A percentile compares a stretch with the other conserved stretches of the same genome.
Conservation (phyloP, 2,329 filamentous ascomycete species). For the Xylariaceae sp. region DNA sequence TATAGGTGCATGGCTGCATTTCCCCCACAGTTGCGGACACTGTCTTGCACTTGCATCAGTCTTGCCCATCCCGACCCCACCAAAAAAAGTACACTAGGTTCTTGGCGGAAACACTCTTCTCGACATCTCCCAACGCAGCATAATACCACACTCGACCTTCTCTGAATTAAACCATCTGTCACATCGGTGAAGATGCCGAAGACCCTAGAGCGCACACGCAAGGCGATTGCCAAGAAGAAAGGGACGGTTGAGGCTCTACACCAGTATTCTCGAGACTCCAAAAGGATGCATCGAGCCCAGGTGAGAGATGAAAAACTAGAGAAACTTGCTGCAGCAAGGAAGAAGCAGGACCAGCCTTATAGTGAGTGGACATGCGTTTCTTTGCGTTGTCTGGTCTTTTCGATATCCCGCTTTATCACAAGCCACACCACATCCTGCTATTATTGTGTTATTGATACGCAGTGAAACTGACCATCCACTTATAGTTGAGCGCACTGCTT, state of each 20-base stretch:
- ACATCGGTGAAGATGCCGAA: slow-evolving; percentile 60
- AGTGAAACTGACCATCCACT: neutral
- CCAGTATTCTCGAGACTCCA: slow-evolving; percentile 83
- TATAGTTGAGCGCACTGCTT: slow-evolving; percentile 64
- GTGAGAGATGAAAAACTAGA: slow-evolving; percentile 80
- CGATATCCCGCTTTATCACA: neutral
- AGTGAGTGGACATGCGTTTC: slow-evolving; percentile 45
- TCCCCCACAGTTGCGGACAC: neutral
- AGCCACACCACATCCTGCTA: too few relatives aligned
- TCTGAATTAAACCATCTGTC: neutral
- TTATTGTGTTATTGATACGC: too few relatives aligned
- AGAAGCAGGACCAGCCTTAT: slow-evolving; percentile 72
- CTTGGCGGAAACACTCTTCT: too few relatives aligned
- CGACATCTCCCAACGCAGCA: too few relatives aligned
- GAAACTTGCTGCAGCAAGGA: slow-evolving; percentile 65
- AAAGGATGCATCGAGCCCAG: slow-evolving; percentile 74
- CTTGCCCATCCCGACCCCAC: neutral
- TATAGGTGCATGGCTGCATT: neutral
- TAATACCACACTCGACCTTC: too few relatives aligned
- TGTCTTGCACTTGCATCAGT: too few relatives aligned
- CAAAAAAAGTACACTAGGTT: neutral
- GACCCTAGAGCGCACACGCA: slow-evolving; percentile 77
- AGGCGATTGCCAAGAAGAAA: slow-evolving; percentile 86
- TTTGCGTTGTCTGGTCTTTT: neutral
- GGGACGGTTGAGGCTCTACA: slow-evolving; percentile 73